Evolutionary conservation across 2,329 filamentous ascomycete genomes (phyloP), one percentile per base, ranked within the genome.

Genomic region (Exophiala dermatitidis): DNA sequence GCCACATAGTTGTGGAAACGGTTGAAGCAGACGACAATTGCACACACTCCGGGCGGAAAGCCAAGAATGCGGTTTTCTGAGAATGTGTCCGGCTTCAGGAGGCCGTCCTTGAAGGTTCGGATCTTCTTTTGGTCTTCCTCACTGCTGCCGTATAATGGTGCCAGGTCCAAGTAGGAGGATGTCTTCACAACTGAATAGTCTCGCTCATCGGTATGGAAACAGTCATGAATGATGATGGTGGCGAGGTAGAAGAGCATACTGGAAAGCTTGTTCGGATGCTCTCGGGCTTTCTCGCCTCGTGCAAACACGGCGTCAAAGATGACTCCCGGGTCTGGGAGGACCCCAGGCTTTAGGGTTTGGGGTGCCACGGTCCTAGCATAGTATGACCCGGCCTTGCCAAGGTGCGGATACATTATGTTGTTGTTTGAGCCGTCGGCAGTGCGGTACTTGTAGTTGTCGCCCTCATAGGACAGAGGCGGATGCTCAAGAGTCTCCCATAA

Each of bases 161-260:
- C 76, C 0, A 88, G 71, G 64, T 88, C 84, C 9, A 88, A 77
- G 59, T 88, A 88, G 0, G 83, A 86, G 0, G 83, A 86, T 0
- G 81, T 86, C 57, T 81, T 75, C 0, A 80, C 83, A 54, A 76
- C 80, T 52, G 77, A 78, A 64, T 75, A 77, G 63, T 87, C 80
- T 5, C 69, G 71, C 32, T 80, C 77, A 60, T 78, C 79, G 1
- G 82, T 85, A n/a, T 78, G 74, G 69, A 85, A 85, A 49, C 82
- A 71, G 61, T 72, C 72, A 57, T 77, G 75, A 45, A 77, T 78
- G 59, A 79, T 77, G 63, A 88, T 84, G 3, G 82, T 79, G 0
- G 84, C 85, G 31, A 85, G 71, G 61, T 87, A 87, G 66, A 86
- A 86, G 7, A 88, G 71, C 73, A 86, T 81, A 61, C 81, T 83